Base-by-base conservation (phyloP, 768 basidiomycete species). In the Kwoniella pini region DNA sequence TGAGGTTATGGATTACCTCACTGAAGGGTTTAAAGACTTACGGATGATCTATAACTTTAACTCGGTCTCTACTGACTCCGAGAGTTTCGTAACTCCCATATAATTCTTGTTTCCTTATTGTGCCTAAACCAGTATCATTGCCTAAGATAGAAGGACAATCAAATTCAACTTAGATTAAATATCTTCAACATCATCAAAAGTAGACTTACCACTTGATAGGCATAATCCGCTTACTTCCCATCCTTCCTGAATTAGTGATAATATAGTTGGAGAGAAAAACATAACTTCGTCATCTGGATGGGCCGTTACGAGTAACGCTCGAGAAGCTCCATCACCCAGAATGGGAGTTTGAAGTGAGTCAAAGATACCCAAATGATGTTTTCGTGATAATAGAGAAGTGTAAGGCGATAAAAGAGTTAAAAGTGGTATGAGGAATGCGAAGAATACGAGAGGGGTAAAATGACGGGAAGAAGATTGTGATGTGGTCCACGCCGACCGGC, bases 281-380 rank as follows among this genome's bases (percentile, higher is more conserved):
- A 94, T 84, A 75, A 86, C 87, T 80, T 96, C 93, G 75, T 97
- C 93, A 74, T 96, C 93, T 2, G 93, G 93, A 74, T 97, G 93
- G 26, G 93, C 91, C 0, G 93, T 95, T 44, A 97, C 77, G 2
- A 96, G 54, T n/a, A 77, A 54, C 10, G 68, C 70, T 42, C 42
- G 28, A 4, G 45, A 10, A 24, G 30, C 6, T 13, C 40, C 33
- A n/a, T n/a, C n/a, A n/a, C n/a, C n/a, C n/a, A n/a, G n/a, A 5
- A 40, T 43, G 22, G 30, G 1, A 24, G 24, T 19, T 11, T n/a
- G 57, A 19, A 13, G 22, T 2, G 36, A 36, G 5, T n/a, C 19
- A 30, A 13, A 28, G 1, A 0, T 36, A 38, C 7, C 19, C 21
- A n/a, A 3, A 22, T 36, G 31, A 19, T 46, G 10, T 12, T 9